Conservation (phyloP, 257 asterid genomes). For the Ilex aquifolium region DNA sequence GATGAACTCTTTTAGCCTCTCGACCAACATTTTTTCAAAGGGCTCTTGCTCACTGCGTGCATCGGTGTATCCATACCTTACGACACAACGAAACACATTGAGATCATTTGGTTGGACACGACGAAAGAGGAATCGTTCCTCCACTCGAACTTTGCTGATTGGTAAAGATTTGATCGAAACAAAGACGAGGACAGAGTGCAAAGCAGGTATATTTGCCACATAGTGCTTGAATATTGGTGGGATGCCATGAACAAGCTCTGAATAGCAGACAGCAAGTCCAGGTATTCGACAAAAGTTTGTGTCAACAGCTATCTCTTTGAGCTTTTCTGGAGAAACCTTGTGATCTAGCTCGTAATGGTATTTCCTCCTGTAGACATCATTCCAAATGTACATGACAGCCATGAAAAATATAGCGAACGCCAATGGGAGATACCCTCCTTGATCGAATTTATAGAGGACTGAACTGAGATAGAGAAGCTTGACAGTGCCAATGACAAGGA, state of each 20-base stretch:
- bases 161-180: constrained; percentile 53
- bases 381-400: constrained; percentile 48
- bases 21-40: constrained; percentile 32
- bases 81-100: constrained; percentile 46
- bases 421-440: constrained; percentile 57
- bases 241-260: constrained; percentile 63
- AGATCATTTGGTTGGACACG: constrained; percentile 39
- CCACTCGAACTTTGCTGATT: constrained; percentile 38
- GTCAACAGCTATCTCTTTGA: constrained; percentile 17
- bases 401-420: constrained; percentile 37
- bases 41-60: constrained; percentile 31
- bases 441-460: constrained; percentile 48
- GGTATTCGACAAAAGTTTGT: constrained; percentile 29
- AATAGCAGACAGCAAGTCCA: constrained; percentile 53
- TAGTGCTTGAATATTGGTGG: too few species aligned
- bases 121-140: constrained; percentile 47
- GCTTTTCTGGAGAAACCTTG: constrained; percentile 38
- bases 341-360: constrained; percentile 43
- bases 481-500: constrained; percentile 27
- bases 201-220: constrained; percentile 39
- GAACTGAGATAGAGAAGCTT: constrained; percentile 45
- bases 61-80: constrained; percentile 57
- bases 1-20: constrained; percentile 31
- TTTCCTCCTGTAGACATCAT: constrained; percentile 37
- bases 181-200: too few species aligned